These are phyloP conservation scores for Pyrenophora seminiperda DNA, from an alignment of 2,329 filamentous ascomycete genomes.

Conservation along the genomic window DNA sequence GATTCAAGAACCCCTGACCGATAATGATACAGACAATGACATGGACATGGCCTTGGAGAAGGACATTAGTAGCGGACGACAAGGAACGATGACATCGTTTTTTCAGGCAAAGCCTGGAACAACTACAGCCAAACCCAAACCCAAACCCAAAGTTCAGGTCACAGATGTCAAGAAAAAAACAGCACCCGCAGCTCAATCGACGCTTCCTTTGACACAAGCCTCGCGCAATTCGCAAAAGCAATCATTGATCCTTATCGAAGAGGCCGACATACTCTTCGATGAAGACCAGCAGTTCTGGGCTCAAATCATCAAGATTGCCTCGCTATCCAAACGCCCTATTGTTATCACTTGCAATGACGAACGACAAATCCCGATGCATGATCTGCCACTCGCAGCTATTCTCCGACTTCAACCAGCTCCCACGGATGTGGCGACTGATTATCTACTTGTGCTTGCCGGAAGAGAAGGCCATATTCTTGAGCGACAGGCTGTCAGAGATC, in stretches of 20 bases:
- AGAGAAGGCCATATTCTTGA: conserved; percentile 84
- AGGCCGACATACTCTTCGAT: conserved; percentile 91
- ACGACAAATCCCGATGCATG: conserved; percentile 73
- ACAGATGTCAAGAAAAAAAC: conserved; percentile 23
- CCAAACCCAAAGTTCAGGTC: conserved; percentile 22
- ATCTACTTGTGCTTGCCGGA: conserved; percentile 80
- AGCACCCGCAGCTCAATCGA: conserved; percentile 25
- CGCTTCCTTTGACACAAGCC: conserved; percentile 26
- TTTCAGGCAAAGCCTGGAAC: conserved; percentile 61
- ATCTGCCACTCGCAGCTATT: conserved; percentile 81
- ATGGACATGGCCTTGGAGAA: conserved; percentile 56
- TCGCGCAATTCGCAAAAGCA: conserved; percentile 72
- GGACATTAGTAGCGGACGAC: conserved; percentile 70
- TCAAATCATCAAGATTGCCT: conserved; percentile 76
- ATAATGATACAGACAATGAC: conserved; percentile 45
- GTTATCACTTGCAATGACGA: conserved; percentile 96
- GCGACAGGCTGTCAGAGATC: conserved; percentile 67
- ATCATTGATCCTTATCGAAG: conserved; percentile 90
- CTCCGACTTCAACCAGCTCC: conserved; percentile 75
- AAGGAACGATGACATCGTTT: conserved; percentile 80
- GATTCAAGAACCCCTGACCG: conserved; percentile 23
- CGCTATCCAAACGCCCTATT: conserved; percentile 86
- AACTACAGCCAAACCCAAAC: conserved; percentile 25
- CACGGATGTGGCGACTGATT: conserved; percentile 72
- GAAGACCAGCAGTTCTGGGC: conserved; percentile 96